phyloP scores from a whole-genome alignment of 208 protist genomes.

The Balamuthia mandrillaris region DNA sequence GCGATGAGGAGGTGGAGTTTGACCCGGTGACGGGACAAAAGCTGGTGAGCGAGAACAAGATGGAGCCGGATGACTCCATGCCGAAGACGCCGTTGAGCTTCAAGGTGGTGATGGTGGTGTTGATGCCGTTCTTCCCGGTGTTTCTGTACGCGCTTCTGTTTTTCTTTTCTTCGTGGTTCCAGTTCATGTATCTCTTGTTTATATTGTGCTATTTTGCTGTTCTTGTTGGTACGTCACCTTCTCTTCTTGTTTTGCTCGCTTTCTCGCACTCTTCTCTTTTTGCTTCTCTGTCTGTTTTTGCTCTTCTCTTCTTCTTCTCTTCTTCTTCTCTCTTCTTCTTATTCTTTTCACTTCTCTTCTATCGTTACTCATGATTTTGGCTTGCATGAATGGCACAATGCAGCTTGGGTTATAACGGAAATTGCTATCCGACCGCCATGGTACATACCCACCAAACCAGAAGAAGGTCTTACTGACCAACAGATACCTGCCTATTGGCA shows the following conservation, averaged over 20 bases:
- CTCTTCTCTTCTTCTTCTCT: constrained; percentile 49
- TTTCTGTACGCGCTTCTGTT: constrained; percentile 25
- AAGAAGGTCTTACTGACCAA: constrained; percentile 65
- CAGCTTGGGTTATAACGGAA: constrained; percentile 85
- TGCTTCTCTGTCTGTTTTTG: not conserved
- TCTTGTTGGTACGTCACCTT: not conserved
- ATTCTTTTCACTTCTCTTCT: constrained; percentile 74
- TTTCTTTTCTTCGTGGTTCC: not conserved
- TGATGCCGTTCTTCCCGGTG: constrained; percentile 11
- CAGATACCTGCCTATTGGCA: constrained; percentile 83
- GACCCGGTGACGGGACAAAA: too few relatives aligned
- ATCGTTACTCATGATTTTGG: constrained; percentile 79
- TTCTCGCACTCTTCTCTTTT: not conserved
- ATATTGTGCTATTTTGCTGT: not conserved
- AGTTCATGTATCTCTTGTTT: constrained; percentile 10
- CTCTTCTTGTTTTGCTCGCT: too few relatives aligned
- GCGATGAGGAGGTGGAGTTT: too few relatives aligned
- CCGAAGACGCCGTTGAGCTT: too few relatives aligned
- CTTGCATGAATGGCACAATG: constrained; percentile 69
- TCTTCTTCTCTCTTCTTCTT: constrained; percentile 37
- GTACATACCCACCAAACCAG: constrained; percentile 76
- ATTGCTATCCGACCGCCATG: constrained; percentile 81
- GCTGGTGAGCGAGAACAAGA: too few relatives aligned
- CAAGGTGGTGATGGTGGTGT: not conserved
- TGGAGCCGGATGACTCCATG: too few relatives aligned